phyloP scores from a whole-genome alignment of 2,329 filamentous ascomycete species.

The Seiridium cupressi region DNA sequence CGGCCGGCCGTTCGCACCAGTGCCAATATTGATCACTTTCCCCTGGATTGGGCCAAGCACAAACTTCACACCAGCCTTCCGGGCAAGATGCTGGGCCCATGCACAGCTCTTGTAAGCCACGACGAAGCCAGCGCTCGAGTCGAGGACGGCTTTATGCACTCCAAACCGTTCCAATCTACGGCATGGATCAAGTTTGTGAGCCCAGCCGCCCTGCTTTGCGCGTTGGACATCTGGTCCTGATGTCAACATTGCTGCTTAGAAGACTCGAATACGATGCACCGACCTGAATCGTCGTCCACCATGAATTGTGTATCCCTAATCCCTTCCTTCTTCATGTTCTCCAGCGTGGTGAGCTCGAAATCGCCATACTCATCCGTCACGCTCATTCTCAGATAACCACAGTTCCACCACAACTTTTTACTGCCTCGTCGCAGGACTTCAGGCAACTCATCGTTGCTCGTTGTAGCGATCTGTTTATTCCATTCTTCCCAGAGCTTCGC shows the following conservation, averaged over 20 bases:
- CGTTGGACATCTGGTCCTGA: slow-evolving; percentile 11
- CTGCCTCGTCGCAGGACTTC: slow-evolving; percentile 27
- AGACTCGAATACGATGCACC: slow-evolving; percentile 7
- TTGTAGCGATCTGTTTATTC: slow-evolving; percentile 36
- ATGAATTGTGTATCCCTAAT: slow-evolving; percentile 22
- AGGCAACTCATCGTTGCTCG: slow-evolving; percentile 26
- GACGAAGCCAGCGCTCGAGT: slow-evolving; percentile 43
- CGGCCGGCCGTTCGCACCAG: slow-evolving; percentile 19
- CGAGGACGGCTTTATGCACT: slow-evolving; percentile 37
- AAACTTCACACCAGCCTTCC: slow-evolving; percentile 37
- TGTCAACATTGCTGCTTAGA: neutral
- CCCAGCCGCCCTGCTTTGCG: slow-evolving; percentile 30
- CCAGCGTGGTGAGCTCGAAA: slow-evolving; percentile 19
- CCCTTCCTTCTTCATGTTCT: slow-evolving; percentile 23
- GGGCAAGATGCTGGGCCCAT: slow-evolving; percentile 41
- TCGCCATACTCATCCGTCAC: slow-evolving; percentile 14
- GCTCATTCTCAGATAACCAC: slow-evolving; percentile 23
- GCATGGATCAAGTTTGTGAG: slow-evolving; percentile 23
- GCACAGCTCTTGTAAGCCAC: slow-evolving; percentile 44
- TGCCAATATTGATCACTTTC: slow-evolving; percentile 25
- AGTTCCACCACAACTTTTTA: slow-evolving; percentile 22
- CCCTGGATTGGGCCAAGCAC: slow-evolving; percentile 30
- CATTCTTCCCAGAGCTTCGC: slow-evolving; percentile 40
- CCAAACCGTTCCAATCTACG: slow-evolving; percentile 22
- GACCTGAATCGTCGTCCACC: slow-evolving; percentile 20